Base-by-base conservation (phyloP, 1,139 yeast species). In the Protomyces macrosporus region DNA sequence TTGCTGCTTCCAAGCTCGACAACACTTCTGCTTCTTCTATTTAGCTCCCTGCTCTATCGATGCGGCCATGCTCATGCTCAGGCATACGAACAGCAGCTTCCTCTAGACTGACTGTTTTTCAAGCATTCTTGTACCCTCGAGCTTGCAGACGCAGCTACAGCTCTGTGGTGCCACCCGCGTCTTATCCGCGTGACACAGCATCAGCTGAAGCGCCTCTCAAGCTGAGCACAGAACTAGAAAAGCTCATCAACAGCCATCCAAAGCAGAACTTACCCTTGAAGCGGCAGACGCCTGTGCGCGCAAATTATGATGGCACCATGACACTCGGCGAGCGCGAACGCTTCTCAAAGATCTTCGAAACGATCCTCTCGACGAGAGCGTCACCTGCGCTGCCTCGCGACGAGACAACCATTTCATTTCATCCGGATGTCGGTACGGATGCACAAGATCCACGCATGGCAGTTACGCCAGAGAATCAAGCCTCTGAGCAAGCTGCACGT, bases 281-380 rank as follows among this genome's bases (percentile, higher is more conserved):
- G 32, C 48, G 48, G 23, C 48, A 42, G 10, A 42, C 48, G 32
- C 48, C 48, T 16, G 48, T 14, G 4, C 48, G 48, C 23, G n/a
- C 48, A n/a, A 7, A 23, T 5, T 30, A 42, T 14, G 48, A 42
- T 5, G 48, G 48, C 4, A 61, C 65, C 45, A 52, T 55, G 53
- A 61, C 65, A 7, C 39, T 34, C 3, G 45, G 65, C 5, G 65
- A 61, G 48, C 42, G 33, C 16, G 65, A 56, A 42, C 39, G 58
- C 16, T 61, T 61, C 42, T 30, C 53, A 51, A 55, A 55, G 57
- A 51, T 61, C 23, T 61, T 61, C 50, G 55, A 55, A 36, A 36
- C 60, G 35, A 45, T 61, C 37, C 55, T 54, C 7, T 55, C 53
- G 35, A 40, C 45, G 32, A 39, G 36, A 34, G 37, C 52, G 14